A percentile compares a stretch with the other conserved stretches of the same genome.
Conservation (phyloP, 1,284 basidiomycete species). For the Ustilago bromivora region DNA sequence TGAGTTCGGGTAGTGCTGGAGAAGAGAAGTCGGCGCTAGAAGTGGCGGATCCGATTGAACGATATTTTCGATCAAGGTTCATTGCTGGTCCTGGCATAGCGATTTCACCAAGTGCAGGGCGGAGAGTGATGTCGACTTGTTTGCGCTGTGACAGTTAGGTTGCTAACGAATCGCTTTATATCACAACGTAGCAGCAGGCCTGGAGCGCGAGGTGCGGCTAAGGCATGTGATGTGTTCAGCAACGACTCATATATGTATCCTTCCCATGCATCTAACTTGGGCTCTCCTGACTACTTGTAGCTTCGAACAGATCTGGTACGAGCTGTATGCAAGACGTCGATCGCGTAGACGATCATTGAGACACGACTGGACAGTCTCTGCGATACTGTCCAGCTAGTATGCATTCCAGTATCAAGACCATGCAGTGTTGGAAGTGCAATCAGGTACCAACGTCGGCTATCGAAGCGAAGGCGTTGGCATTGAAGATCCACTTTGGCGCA, state of each 20-base stretch:
- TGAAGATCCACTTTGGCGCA: constrained; percentile 11
- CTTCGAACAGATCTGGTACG: not conserved
- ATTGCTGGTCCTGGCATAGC: not conserved
- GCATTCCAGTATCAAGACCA: not conserved
- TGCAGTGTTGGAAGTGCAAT: not conserved
- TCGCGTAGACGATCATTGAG: not conserved
- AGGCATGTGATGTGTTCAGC: no score
- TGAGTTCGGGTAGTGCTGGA: constrained; percentile 36
- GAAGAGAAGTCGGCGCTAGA: constrained; percentile 27
- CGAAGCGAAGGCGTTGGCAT: constrained; percentile 25
- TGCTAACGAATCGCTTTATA: no score
- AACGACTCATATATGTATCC: not conserved
- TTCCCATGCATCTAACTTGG: not conserved
- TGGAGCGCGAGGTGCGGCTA: no score
- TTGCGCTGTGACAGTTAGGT: no score
- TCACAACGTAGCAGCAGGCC: no score
- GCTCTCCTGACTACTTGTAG: not conserved
- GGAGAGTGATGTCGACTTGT: no score
- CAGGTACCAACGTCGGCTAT: not conserved
- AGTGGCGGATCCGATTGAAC: constrained; percentile 6
- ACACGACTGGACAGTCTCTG: no score
- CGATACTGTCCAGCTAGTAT: no score
- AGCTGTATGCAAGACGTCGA: not conserved
- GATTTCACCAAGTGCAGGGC: no score
- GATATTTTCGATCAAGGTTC: constrained; percentile 3